Evolutionary conservation across 169 alveolate genomes (phyloP).

Genomic region (Hammondia hammondi): DNA sequence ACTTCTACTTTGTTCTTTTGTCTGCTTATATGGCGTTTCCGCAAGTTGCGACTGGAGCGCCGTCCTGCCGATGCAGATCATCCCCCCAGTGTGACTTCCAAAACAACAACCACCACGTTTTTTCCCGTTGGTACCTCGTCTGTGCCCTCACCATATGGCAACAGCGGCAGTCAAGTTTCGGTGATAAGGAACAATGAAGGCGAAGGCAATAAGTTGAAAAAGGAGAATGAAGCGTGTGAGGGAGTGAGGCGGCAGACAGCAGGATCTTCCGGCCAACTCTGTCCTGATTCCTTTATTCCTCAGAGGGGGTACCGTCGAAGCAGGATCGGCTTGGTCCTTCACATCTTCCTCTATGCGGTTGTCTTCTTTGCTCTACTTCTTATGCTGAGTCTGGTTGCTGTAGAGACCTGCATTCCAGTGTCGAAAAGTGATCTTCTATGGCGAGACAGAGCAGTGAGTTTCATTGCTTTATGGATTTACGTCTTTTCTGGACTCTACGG

Average conservation of each 20-base stretch:
- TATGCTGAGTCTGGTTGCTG: not conserved
- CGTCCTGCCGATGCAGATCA: not conserved
- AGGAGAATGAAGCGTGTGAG: not conserved
- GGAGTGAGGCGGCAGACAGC: not conserved
- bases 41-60: not conserved
- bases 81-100: not conserved
- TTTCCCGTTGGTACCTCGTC: not conserved
- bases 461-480: not conserved
- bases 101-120: not conserved
- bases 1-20: not conserved
- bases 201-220: not conserved
- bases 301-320: conserved; percentile 17
- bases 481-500: conserved; percentile 7
- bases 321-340: not conserved
- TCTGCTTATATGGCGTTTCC: not conserved
- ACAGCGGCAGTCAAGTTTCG: not conserved
- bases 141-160: not conserved
- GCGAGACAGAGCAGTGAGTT: not conserved
- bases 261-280: not conserved
- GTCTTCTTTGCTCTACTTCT: not conserved
- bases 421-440: not conserved
- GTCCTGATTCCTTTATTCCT: not conserved
- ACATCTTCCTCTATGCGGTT: not conserved
- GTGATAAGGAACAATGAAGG: not conserved
- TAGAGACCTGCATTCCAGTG: conserved; percentile 25